Percentiles rank a stretch among this genome's conserved stretches.
phyloP scores from a whole-genome alignment of 164 flowering plant species.

The Stephania yunnanensis region DNA sequence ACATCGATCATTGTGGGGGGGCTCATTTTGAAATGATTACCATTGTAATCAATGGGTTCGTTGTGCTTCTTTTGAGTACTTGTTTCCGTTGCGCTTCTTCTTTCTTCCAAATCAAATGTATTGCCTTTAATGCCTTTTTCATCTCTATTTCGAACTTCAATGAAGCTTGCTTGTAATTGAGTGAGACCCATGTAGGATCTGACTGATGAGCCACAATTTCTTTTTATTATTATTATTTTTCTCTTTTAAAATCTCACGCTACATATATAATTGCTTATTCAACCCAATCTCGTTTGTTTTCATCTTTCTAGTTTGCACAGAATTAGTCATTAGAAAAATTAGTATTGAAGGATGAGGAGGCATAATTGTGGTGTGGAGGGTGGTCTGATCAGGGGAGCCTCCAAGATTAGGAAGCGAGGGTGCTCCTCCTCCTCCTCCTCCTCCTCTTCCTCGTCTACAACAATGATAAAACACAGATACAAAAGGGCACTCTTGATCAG shows the following conservation, averaged over 20 bases:
- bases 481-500: constrained; percentile 69
- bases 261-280: neutral
- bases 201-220: neutral
- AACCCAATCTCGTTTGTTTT: no score
- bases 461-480: constrained; percentile 53
- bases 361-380: constrained; percentile 32
- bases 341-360: constrained; percentile 39
- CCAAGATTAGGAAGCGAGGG: constrained; percentile 76
- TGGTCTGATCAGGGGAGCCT: constrained; percentile 32
- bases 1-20: neutral
- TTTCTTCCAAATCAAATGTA: neutral
- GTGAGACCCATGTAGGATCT: neutral
- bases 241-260: neutral
- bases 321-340: no score
- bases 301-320: no score
- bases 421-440: constrained; percentile 68
- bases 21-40: neutral
- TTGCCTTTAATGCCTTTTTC: neutral
- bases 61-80: neutral
- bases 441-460: constrained; percentile 57
- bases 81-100: neutral
- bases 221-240: neutral
- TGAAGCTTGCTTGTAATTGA: neutral
- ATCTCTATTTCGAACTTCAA: neutral
- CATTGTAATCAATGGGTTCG: neutral